Percentiles rank a stretch among this genome's conserved stretches.
Evolutionary conservation across 2,329 filamentous ascomycete genomes (phyloP).

Genomic region (Cladosporium sp.): DNA sequence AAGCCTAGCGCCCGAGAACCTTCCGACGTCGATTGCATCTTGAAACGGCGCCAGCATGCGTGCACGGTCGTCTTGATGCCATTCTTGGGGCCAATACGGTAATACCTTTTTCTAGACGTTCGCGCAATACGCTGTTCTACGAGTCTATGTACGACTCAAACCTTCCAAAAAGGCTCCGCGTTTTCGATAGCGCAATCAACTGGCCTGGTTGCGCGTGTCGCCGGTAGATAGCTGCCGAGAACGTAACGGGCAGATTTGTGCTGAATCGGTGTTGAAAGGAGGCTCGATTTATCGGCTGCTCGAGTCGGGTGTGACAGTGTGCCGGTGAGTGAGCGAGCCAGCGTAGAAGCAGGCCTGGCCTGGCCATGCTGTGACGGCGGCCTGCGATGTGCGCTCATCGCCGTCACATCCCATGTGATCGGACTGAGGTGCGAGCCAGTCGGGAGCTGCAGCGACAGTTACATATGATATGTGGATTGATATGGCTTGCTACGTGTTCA

Average conservation of each 20-base stretch:
- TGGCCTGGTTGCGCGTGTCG: background rate
- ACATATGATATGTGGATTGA: background rate
- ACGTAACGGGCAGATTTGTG: background rate
- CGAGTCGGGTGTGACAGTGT: background rate
- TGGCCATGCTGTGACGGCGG: background rate
- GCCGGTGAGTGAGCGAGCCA: background rate
- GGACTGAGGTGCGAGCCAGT: background rate
- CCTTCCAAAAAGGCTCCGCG: background rate
- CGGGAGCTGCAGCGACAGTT: background rate
- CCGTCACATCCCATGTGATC: background rate
- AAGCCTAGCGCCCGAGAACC: constrained; percentile 9
- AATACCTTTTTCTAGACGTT: background rate
- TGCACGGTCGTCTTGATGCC: background rate
- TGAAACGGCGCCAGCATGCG: background rate
- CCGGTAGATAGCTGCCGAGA: constrained; percentile 1
- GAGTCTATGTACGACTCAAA: background rate
- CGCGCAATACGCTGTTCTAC: background rate
- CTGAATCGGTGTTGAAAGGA: background rate
- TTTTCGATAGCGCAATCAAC: constrained; percentile 6
- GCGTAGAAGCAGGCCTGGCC: background rate
- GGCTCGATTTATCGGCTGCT: background rate
- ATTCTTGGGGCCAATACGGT: constrained; percentile 1
- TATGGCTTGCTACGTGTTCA: background rate
- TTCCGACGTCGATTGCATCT: background rate
- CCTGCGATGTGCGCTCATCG: background rate